Evolutionary conservation across 495 filamentous ascomycete species (phyloP).

Genomic region (Endocarpon pusillum): DNA sequence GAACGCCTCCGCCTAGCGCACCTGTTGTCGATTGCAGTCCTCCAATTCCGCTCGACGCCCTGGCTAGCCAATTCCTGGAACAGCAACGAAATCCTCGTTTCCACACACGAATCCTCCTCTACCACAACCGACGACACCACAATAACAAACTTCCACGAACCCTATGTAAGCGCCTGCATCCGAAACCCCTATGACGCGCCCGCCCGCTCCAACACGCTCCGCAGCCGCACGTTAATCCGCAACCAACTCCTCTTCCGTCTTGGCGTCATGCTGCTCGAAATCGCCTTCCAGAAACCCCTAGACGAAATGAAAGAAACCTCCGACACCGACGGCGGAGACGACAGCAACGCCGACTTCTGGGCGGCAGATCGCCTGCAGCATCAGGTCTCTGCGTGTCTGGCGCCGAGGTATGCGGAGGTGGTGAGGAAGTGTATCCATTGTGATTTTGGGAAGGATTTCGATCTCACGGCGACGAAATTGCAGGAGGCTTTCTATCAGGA

Average conservation of each 20-base stretch:
- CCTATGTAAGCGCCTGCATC: constrained; percentile 8
- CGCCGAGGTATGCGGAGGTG: constrained; percentile 8
- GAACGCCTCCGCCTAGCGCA: constrained; percentile 19
- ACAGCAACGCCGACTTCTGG: constrained; percentile 12
- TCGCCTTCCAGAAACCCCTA: constrained; percentile 10
- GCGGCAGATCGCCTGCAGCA: constrained; percentile 14
- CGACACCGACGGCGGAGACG: constrained; percentile 6
- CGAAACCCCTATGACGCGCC: constrained; percentile 4
- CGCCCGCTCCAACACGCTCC: constrained; percentile 1
- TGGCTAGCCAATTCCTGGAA: constrained; percentile 18
- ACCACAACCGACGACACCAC: background rate
- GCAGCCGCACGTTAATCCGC: constrained; percentile 1
- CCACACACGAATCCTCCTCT: constrained; percentile 5
- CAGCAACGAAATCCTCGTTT: constrained; percentile 18
- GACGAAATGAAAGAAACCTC: constrained; percentile 3
- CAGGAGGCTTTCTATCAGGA: constrained; percentile 17
- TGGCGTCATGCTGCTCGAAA: constrained; percentile 16
- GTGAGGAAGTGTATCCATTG: constrained; percentile 20
- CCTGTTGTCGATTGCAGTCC: constrained; percentile 15
- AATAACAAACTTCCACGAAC: background rate
- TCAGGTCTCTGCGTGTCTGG: constrained; percentile 3
- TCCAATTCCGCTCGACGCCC: constrained; percentile 21
- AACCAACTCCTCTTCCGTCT: constrained; percentile 16
- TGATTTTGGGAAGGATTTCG: constrained; percentile 18
- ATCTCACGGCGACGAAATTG: constrained; percentile 14